phyloP scores from a whole-genome alignment of 345 rosid genomes.

The Anacardium occidentale region DNA sequence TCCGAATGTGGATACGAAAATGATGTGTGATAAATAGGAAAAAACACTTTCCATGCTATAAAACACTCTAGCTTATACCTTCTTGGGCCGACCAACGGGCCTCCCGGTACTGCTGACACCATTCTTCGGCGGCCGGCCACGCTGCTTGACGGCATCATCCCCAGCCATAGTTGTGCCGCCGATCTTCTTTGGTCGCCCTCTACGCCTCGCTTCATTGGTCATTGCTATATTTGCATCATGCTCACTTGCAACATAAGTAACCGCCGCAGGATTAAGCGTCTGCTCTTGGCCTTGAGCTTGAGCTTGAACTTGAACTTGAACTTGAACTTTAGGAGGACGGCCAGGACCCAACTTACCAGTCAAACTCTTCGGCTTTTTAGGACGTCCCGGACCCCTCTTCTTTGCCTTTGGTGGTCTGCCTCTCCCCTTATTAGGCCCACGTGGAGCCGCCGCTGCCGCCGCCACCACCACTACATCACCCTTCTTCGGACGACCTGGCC shows the following conservation, averaged over 20 bases:
- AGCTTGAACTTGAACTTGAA: not conserved
- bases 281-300: conserved; percentile 15
- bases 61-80: conserved; percentile 34
- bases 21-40: too few relatives aligned
- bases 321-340: conserved; percentile 19
- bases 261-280: not conserved
- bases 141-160: conserved; percentile 26
- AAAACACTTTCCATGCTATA: too few relatives aligned
- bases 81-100: conserved; percentile 66
- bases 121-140: conserved; percentile 52
- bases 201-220: conserved; percentile 26
- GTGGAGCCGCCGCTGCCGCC: conserved; percentile 9
- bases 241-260: conserved; percentile 1
- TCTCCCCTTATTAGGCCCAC: conserved; percentile 26
- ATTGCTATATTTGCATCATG: not conserved
- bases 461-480: conserved; percentile 2
- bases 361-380: conserved; percentile 38
- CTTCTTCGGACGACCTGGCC: conserved; percentile 53
- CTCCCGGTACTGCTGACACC: conserved; percentile 36
- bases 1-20: too few relatives aligned
- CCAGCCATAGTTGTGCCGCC: conserved; percentile 14
- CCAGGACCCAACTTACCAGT: conserved; percentile 33
- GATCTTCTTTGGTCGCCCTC: conserved; percentile 60
- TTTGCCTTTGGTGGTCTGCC: conserved; percentile 42
- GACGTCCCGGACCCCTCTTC: conserved; percentile 39